phyloP scores from a whole-genome alignment of 2,329 filamentous ascomycete genomes.

The Fusarium sp. region DNA sequence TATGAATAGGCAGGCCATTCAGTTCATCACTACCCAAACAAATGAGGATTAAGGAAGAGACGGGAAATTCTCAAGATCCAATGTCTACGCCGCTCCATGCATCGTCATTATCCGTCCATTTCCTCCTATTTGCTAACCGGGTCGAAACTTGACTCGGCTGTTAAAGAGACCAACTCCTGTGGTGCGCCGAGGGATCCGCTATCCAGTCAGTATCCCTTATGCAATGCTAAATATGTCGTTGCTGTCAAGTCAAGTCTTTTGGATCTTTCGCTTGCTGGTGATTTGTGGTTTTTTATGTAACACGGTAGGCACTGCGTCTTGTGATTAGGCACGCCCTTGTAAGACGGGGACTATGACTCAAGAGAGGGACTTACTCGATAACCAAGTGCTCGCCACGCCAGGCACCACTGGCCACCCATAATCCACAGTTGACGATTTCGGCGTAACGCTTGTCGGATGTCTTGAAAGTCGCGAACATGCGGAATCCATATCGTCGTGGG shows the following conservation, averaged over 20 bases:
- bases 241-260: not conserved
- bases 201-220: constrained; percentile 33
- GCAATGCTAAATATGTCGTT: constrained; percentile 32
- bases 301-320: constrained; percentile 46
- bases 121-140: constrained; percentile 25
- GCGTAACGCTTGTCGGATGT: constrained; percentile 60
- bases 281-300: constrained; percentile 40
- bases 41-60: constrained; percentile 16
- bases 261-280: not conserved
- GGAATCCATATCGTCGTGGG: constrained; percentile 57
- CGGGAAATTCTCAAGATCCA: not conserved
- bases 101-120: constrained; percentile 23
- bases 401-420: constrained; percentile 61
- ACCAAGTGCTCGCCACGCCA: constrained; percentile 56
- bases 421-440: constrained; percentile 58
- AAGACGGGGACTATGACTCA: constrained; percentile 4
- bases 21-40: constrained; percentile 20
- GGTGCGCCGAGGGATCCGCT: constrained; percentile 36
- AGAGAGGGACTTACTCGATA: constrained; percentile 52
- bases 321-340: constrained; percentile 12
- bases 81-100: constrained; percentile 37
- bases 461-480: constrained; percentile 60
- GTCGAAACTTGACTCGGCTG: constrained; percentile 28
- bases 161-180: constrained; percentile 26
- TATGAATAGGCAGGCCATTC: constrained; percentile 27